These are phyloP conservation scores for Dovyalis caffra DNA, from an alignment of 345 rosid species.

Conservation along the genomic window DNA sequence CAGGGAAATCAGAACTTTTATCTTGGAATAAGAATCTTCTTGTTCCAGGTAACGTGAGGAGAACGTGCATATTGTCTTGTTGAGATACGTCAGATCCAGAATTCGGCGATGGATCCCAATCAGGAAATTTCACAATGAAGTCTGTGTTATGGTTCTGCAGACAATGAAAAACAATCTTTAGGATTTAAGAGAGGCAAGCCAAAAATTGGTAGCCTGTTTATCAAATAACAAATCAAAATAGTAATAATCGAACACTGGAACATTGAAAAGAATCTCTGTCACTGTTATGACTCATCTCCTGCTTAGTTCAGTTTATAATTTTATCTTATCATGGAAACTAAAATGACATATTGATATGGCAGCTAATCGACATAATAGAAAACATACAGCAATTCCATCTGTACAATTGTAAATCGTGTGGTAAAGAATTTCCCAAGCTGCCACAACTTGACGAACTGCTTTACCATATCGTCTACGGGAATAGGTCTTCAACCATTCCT, in stretches of 20 bases:
- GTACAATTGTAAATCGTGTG: constrained; percentile 83
- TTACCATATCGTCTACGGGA: constrained; percentile 81
- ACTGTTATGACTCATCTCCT: neutral
- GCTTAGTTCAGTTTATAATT: neutral
- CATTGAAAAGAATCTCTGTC: too few species aligned
- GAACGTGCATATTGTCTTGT: constrained; percentile 28
- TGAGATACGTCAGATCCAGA: constrained; percentile 31
- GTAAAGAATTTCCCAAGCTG: constrained; percentile 84
- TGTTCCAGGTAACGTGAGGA: constrained; percentile 25
- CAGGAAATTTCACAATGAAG: constrained; percentile 86
- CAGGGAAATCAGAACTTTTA: constrained; percentile 46
- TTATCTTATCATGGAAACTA: neutral
- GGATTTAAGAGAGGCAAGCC: neutral
- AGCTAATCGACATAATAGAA: constrained; percentile 6
- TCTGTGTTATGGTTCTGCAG: constrained; percentile 90
- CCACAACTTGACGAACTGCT: constrained; percentile 47
- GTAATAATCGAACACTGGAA: neutral
- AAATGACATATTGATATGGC: neutral
- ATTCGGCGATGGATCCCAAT: constrained; percentile 70
- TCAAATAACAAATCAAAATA: neutral
- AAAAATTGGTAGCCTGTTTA: neutral
- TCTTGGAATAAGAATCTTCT: constrained; percentile 60
- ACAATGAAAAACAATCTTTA: neutral
- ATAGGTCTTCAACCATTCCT: constrained; percentile 88
- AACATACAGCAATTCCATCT: constrained; percentile 77